A percentile compares a stretch with the other conserved stretches of the same genome.
These are phyloP conservation scores for Oenanthe sinensis DNA, from an alignment of 129 eudicot species.

Conservation along the genomic window DNA sequence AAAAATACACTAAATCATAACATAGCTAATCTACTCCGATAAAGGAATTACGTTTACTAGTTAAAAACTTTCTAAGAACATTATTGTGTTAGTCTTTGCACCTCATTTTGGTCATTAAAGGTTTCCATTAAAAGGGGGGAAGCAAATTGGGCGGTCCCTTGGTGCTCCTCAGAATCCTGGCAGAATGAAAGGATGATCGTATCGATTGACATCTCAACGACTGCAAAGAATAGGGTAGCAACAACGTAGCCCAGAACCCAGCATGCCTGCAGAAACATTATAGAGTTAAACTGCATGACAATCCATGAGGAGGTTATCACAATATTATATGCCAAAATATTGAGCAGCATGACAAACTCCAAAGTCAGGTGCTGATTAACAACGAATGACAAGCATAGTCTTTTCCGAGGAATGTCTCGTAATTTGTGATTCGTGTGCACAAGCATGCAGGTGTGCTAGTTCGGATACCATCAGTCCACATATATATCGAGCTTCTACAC, in stretches of 20 bases:
- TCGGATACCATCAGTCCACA: neutral
- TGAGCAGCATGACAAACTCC: neutral
- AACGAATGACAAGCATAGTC: neutral
- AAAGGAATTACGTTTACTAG: neutral
- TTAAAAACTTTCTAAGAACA: neutral
- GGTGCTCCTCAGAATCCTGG: slow-evolving; percentile 84
- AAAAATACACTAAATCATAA: neutral
- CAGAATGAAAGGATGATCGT: slow-evolving; percentile 89
- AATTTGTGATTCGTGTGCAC: neutral
- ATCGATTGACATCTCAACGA: slow-evolving; percentile 85
- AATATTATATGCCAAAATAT: neutral
- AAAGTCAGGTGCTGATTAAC: neutral
- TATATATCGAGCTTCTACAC: neutral
- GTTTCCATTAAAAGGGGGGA: slow-evolving; percentile 81
- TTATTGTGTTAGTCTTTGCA: slow-evolving; percentile 62
- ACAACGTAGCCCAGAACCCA: slow-evolving; percentile 83
- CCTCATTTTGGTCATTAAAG: slow-evolving; percentile 52
- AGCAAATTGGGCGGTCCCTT: slow-evolving; percentile 83
- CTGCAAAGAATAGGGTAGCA: slow-evolving; percentile 80
- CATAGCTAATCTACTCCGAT: neutral
- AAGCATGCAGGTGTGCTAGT: neutral
- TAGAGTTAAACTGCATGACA: neutral
- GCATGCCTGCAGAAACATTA: slow-evolving; percentile 41
- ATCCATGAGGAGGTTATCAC: neutral
- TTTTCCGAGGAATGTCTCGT: neutral